Conservation (phyloP, 73 alveolate species). For the Uronychia setigera region DNA sequence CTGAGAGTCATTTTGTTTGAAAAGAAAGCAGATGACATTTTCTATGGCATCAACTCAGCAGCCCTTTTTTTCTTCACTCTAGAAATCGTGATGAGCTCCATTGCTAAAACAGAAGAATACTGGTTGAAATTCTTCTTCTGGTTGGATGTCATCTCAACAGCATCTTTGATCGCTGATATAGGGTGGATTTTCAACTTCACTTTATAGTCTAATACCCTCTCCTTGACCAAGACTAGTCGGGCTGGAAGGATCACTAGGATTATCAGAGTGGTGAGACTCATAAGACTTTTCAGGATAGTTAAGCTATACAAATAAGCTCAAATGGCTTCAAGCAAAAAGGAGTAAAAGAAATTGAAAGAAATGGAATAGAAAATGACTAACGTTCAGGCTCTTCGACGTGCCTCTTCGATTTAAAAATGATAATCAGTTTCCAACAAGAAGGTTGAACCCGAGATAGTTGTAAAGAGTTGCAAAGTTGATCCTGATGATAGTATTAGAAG, state of each 20-base stretch:
- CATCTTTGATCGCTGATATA: constrained; percentile 72
- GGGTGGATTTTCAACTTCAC: constrained; percentile 74
- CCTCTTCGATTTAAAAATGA: no score
- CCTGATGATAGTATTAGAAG: not conserved
- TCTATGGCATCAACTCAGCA: constrained; percentile 12
- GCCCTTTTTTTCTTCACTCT: constrained; percentile 32
- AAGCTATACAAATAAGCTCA: constrained; percentile 51
- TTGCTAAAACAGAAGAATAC: constrained; percentile 53
- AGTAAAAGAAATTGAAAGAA: not conserved
- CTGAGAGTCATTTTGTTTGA: constrained; percentile 45
- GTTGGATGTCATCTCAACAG: constrained; percentile 80
- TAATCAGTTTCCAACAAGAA: no score
- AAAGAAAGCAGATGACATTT: constrained; percentile 1
- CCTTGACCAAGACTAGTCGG: constrained; percentile 58
- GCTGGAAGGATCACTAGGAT: constrained; percentile 69
- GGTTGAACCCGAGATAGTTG: no score
- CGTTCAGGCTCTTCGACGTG: no score
- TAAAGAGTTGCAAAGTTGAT: not conserved
- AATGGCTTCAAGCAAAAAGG: not conserved
- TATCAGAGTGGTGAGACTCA: constrained; percentile 53
- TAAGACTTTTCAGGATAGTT: constrained; percentile 60
- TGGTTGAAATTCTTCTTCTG: constrained; percentile 73
- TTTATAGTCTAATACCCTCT: constrained; percentile 26
- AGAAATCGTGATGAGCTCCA: constrained; percentile 60
- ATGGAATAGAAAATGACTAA: not conserved